Base-by-base conservation (phyloP, 2,329 filamentous ascomycete species). In the Curvularia lunata region DNA sequence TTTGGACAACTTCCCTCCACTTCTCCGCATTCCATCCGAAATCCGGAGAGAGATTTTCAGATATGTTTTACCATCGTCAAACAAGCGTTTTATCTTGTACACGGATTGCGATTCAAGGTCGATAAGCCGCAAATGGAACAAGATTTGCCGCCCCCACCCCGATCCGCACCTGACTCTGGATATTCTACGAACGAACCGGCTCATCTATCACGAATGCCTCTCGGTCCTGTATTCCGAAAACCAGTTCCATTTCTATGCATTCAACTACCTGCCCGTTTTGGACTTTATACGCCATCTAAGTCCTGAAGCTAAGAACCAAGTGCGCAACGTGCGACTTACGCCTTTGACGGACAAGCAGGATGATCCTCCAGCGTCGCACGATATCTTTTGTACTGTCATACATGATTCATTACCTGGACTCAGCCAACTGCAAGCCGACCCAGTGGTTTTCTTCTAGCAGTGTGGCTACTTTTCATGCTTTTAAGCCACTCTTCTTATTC, bases 31-130 rank as follows among this genome's bases (percentile, higher is more conserved):
- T n/a, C 75, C 75, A 7, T 71, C 71, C 19, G 75, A 78, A 48
- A 73, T 78, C 41, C 69, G 75, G 21, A 69, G 73, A 49, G 73
- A 77, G 49, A 78, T 78, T 48, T 69, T 76, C 54, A 66, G 72
- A 67, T 75, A 76, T 62, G 64, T 78, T 34, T 62, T 78, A 13
- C 75, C 75, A 5, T 73, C 71, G 25, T 73, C 73, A 13, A 73
- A 74, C 56, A 79, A 76, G 38, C 77, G 80, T 19, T 79, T 82
- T 57, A 74, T 80, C 12, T 72, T 83, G 58, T 78, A 79, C 65
- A 82, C 79, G 30, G 75, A 80, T 63, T 78, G 78, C 60, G 75
- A 78, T 23, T 64, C 75, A 7, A 73, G 65, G 18, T 68, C 67
- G 9, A 64, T 82, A 50, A 77, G 75, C 62, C 72, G 72, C 52